A percentile compares a stretch with the other conserved stretches of the same genome.
phyloP scores from a whole-genome alignment of 2,329 filamentous ascomycete species.

The Venturiaceae sp. region DNA sequence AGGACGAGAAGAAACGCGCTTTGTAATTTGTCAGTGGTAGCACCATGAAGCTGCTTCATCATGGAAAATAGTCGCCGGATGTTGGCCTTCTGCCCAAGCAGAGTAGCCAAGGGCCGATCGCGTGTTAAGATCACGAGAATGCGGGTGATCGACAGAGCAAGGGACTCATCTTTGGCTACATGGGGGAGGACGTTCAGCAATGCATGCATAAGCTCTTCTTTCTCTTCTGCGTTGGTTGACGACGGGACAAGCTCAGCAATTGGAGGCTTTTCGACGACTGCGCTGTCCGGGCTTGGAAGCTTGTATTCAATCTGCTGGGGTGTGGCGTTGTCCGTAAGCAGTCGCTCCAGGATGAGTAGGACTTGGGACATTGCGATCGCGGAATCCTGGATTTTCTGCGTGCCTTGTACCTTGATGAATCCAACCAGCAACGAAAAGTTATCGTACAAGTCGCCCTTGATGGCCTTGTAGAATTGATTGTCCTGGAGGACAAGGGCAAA shows the following conservation, averaged over 20 bases:
- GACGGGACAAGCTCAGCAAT: slow-evolving; percentile 43
- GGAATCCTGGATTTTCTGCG: slow-evolving; percentile 63
- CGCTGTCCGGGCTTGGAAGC: slow-evolving; percentile 34
- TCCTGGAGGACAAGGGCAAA: slow-evolving; percentile 82
- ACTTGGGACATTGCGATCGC: slow-evolving; percentile 90
- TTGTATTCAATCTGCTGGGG: slow-evolving; percentile 67
- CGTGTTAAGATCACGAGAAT: slow-evolving; percentile 84
- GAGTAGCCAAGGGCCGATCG: slow-evolving; percentile 61
- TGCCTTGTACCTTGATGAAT: slow-evolving; percentile 64
- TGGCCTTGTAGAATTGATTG: slow-evolving; percentile 66
- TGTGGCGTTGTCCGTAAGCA: slow-evolving; percentile 82
- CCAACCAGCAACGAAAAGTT: slow-evolving; percentile 66
- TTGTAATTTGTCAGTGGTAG: slow-evolving; percentile 65
- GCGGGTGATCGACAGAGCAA: slow-evolving; percentile 75
- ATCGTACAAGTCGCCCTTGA: slow-evolving; percentile 63
- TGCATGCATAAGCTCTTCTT: slow-evolving; percentile 60
- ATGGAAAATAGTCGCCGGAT: slow-evolving; percentile 87
- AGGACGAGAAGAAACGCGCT: slow-evolving; percentile 75
- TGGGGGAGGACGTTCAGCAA: slow-evolving; percentile 78
- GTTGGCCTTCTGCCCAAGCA: slow-evolving; percentile 78
- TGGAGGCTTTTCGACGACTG: slow-evolving; percentile 38
- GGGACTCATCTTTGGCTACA: slow-evolving; percentile 75
- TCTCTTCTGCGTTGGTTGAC: slow-evolving; percentile 55
- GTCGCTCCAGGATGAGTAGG: slow-evolving; percentile 77
- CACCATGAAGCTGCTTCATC: slow-evolving; percentile 81